Evolutionary conservation across 1,284 basidiomycete species (phyloP), one percentile per base, ranked within the genome.

Genomic region (Fomitopsis palustris): DNA sequence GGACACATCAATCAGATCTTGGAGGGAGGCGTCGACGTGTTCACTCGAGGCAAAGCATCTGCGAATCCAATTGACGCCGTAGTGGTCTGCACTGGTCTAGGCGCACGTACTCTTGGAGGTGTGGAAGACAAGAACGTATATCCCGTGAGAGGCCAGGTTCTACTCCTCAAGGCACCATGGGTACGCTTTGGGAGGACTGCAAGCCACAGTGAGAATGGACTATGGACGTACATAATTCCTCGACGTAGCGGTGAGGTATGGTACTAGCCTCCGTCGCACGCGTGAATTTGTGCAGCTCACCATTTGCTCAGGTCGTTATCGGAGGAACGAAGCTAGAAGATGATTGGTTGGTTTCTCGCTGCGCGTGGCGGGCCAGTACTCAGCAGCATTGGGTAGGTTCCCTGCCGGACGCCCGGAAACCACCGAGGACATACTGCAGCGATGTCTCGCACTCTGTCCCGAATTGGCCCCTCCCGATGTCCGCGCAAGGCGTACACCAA

Each of bases 1-100:
- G 84, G 87, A 62, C 87, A 91, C 63, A 78, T 92, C 65, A 74
- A 77, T 35, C 83, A 90, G 67, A 75, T 90, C 37, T 69, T 86
- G 17, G 84, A 87, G 63, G 85, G 86, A 35, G 83, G 83, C 7
- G 75, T 77, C 12, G 69, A 71, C 39, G 62, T 78, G 23, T 80
- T 83, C 69, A 63, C 61, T 27, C 67, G 60, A 31, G 63, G 61
- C 56, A 62, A 60, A 14, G 64, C 67, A 3, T 62, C 69, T 17
- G 51, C 57, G 1, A 55, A 49, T 4, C 65, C 66, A 2, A 63
- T 73, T 5, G 78, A 79, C 6, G 87, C 84, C 0, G 70, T 95
- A 0, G 71, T 94, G 3, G 81, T 88, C 7, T 94, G 92, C 64
- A 75, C 82, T 71, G 92, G 81, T 0, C 68, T 84, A 23, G 81